These are phyloP conservation scores for Medicago lupulina DNA, from an alignment of 306 rosid species.

Conservation along the genomic window DNA sequence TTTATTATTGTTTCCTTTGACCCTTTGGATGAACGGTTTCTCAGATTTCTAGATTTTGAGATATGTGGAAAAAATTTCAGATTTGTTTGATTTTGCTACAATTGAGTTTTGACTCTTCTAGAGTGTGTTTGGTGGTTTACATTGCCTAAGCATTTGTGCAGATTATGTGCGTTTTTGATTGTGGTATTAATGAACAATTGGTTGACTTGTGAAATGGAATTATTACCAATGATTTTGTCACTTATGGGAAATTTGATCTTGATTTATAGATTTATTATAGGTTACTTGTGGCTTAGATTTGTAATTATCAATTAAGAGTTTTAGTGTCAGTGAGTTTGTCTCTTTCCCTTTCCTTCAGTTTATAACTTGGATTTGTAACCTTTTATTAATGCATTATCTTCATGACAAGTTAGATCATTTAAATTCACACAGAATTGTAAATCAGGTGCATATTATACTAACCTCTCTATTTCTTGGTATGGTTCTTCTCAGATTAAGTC, in stretches of 20 bases:
- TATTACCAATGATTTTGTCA: conserved; percentile 29
- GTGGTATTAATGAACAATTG: background rate
- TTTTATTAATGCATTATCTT: background rate
- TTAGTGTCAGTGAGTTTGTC: conserved; percentile 21
- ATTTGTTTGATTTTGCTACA: conserved; percentile 34
- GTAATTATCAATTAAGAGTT: conserved; percentile 5
- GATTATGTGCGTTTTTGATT: conserved; percentile 22
- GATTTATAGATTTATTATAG: conserved; percentile 5
- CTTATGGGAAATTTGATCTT: conserved; percentile 37
- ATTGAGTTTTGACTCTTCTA: conserved; percentile 32
- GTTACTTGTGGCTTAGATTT: conserved; percentile 29
- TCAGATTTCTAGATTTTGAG: background rate
- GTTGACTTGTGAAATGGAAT: conserved; percentile 27
- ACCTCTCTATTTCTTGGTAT: background rate
- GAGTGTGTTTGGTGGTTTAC: conserved; percentile 12
- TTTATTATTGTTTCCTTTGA: background rate
- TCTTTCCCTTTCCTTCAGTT: conserved; percentile 2
- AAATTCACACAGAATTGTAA: conserved; percentile 3
- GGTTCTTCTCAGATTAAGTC: conserved; percentile 68
- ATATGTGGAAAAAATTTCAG: conserved; percentile 30
- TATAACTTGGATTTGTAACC: conserved; percentile 29
- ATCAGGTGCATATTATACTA: conserved; percentile 31
- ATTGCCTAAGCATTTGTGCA: conserved; percentile 9
- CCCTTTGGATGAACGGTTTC: background rate
- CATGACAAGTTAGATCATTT: conserved; percentile 10